Evolutionary conservation across 78 protist species (phyloP), one percentile per base, ranked within the genome.

Genomic region (Dictyostelium brefeldianum): DNA sequence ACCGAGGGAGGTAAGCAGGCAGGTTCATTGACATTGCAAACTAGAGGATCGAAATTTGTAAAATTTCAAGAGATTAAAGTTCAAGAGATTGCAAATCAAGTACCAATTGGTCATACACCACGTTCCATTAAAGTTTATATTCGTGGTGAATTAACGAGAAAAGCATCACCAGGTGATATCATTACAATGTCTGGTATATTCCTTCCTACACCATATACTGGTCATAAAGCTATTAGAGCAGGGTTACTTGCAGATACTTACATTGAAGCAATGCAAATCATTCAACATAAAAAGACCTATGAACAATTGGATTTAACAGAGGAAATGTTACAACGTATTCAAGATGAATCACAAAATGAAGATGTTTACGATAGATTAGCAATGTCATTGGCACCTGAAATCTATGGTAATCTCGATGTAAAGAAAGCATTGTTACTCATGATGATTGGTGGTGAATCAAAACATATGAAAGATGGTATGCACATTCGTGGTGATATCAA

Each of bases 21-120:
- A 2, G 98, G 98, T 11, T 46, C 67, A 51, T 87, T 98, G 5
- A 20, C 48, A 11, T 47, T 97, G 80, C 98, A 97, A 75, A 94
- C 99, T 18, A 84, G 99, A 36, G 99, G 99, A n/a, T 98, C 99
- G 27, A 97, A 98, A 69, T 99, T 99, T 71, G 89, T 53, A 8
- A 96, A 96, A n/a, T 98, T 96, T 89, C 99, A 99, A 92, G 99
- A 99, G 78, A 43, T 99, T 25, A 81, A 89, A 56, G n/a, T 99
- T 15, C 99, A 99, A 78, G 99, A 99, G 95, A 93, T 97, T 47
- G 97, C 94, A 12, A 84, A 94, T 29, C 96, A 98, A 29, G 99
- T 99, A 6, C 99, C 99, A 0, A 87, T 82, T n/a, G 99, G 99
- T 6, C 98, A 98, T 85, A 97, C 98, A 22, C 99, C 99, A 15